Evolutionary conservation across 805 yeast genomes (phyloP).

Genomic region (Suhomyces canberraensis): DNA sequence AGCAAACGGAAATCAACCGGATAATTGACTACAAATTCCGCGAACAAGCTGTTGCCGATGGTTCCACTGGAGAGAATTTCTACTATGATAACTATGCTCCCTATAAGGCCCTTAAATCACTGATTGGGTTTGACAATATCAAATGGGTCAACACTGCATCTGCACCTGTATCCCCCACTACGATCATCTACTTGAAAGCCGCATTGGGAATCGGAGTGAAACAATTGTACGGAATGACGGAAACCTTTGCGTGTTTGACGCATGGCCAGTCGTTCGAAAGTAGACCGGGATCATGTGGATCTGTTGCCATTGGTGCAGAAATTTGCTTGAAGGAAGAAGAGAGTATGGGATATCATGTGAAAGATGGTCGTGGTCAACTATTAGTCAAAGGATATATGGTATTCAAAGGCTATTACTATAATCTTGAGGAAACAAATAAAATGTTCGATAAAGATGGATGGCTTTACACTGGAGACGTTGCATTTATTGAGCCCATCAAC

Average conservation of each 20-base stretch:
- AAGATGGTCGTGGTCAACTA: constrained; percentile 47
- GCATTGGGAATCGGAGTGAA: constrained; percentile 37
- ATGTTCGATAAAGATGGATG: constrained; percentile 48
- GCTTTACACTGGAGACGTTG: constrained; percentile 58
- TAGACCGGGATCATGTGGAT: constrained; percentile 26
- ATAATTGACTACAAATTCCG: constrained; percentile 10
- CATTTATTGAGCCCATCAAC: constrained; percentile 19
- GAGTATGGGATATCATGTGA: constrained; percentile 17
- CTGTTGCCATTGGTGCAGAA: constrained; percentile 17
- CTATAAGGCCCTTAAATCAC: constrained; percentile 6
- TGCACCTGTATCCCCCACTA: constrained; percentile 24
- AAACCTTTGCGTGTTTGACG: constrained; percentile 22
- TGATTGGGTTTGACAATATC: constrained; percentile 17
- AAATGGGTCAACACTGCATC: constrained; percentile 29
- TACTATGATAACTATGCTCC: constrained; percentile 15
- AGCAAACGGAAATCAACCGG: constrained; percentile 6
- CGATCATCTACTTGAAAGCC: constrained; percentile 24
- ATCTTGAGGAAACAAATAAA: constrained; percentile 45
- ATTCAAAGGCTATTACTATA: constrained; percentile 49
- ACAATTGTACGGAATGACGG: constrained; percentile 55
- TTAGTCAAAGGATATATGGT: constrained; percentile 56
- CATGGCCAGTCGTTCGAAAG: constrained; percentile 16
- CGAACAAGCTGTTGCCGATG: constrained; percentile 9
- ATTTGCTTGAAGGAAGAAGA: constrained; percentile 14
- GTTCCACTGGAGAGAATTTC: constrained; percentile 6